Base-by-base conservation (phyloP, 805 yeast species). In the Ogataea philodendri region DNA sequence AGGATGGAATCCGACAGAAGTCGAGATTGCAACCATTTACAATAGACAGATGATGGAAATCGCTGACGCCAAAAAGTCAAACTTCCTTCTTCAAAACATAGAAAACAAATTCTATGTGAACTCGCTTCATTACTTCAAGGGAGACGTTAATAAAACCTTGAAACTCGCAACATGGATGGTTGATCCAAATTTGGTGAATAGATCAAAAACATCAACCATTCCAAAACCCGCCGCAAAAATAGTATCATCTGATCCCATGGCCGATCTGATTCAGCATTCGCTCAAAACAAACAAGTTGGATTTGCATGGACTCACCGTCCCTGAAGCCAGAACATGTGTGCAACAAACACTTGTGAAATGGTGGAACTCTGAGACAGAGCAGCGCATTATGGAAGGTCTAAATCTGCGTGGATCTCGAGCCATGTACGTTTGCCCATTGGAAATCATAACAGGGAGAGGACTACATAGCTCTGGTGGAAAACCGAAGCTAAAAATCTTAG, bases 401-500 rank as follows among this genome's bases (percentile, higher is more conserved):
- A 63, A 57, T 5, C 50, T 65, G 15, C 39, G 56, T 5, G 42
- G 53, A 2, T 40, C 60, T 0, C 57, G 54, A 18, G 78, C 69
- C 0, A 37, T 48, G 8, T 63, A 65, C 52, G 66, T 73, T 1
- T 62, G 57, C 1, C 72, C 74, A 0, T 48, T 81, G 6, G 52
- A 41, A 1, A 59, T 83, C 0, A 59, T 82, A 9, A 81, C 90
- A 0, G 90, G 93, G 0, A 59, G 85, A 44, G 93, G 93, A 0
- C 49, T 78, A 5, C 93, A 84, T 54, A 78, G 85, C 29, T 63
- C 53, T 1, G 75, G 72, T 5, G 85, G 87, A 0, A 51, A 62
- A 2, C 65, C 83, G 1, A 69, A 62, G 40, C 66, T 83, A 11
- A 66, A 67, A 39, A 55, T 43, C 1, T 50, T 67, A 2, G 73